Conservation (phyloP, 352 stramenopile genomes). For the Poterioochromonas sp. region DNA sequence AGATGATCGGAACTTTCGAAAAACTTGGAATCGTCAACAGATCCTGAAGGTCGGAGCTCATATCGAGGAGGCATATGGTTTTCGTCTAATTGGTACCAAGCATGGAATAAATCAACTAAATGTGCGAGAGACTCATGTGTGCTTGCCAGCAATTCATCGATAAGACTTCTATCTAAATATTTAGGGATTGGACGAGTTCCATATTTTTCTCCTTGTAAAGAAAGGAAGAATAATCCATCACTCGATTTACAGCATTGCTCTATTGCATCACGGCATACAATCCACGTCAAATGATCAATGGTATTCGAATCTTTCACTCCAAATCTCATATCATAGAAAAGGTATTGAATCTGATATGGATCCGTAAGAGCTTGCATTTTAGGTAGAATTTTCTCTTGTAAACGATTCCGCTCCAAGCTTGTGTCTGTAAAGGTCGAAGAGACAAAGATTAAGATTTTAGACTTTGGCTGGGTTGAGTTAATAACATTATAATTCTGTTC, state of each 20-base stretch:
- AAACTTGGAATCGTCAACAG: slow-evolving; percentile 1
- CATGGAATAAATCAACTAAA: neutral
- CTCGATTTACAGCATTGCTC: neutral
- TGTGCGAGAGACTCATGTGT: neutral
- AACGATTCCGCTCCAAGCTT: neutral
- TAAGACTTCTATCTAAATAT: neutral
- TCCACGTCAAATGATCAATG: slow-evolving; percentile 13
- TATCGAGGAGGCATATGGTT: slow-evolving; percentile 4
- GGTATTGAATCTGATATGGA: neutral
- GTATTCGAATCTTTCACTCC: slow-evolving; percentile 5
- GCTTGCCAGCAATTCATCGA: neutral
- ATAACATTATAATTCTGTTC: too few species aligned
- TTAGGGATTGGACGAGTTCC: slow-evolving; percentile 6
- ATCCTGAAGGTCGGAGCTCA: neutral
- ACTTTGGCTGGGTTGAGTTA: too few species aligned
- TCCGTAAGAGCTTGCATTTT: neutral
- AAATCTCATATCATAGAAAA: slow-evolving; percentile 26
- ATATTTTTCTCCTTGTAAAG: slow-evolving; percentile 25
- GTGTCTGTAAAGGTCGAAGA: slow-evolving; percentile 28
- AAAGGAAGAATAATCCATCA: slow-evolving; percentile 5
- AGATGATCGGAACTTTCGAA: neutral
- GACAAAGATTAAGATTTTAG: slow-evolving; percentile 27
- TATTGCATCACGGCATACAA: neutral
- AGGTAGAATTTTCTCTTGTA: slow-evolving; percentile 16
- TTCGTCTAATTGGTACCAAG: slow-evolving; percentile 23